These are phyloP conservation scores for Leucosporidium creatinivorum DNA, from an alignment of 768 basidiomycete genomes.

Conservation along the genomic window DNA sequence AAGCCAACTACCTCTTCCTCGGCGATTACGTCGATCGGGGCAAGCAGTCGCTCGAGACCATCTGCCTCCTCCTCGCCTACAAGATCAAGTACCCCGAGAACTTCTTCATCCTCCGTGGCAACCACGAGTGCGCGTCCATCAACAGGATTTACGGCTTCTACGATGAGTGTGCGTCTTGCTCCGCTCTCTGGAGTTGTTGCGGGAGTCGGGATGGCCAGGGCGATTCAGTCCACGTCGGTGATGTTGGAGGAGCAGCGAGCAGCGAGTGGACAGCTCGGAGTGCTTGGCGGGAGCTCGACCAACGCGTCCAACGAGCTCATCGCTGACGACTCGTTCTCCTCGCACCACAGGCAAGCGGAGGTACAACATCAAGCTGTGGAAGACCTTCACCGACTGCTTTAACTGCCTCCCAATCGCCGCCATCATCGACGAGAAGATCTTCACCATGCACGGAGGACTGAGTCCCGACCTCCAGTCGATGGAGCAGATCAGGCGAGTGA, in stretches of 20 bases:
- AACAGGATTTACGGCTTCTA: conserved; percentile 99
- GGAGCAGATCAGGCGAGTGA: conserved; percentile 98
- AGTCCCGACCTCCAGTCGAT: conserved; percentile 97
- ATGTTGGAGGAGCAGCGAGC: too few species aligned
- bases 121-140: conserved; percentile 99
- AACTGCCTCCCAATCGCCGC: conserved; percentile 98
- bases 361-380: conserved; percentile 99
- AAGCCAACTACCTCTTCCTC: conserved; percentile 99
- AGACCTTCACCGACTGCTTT: conserved; percentile 99
- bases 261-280: not conserved
- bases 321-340: not conserved
- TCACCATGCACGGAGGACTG: conserved; percentile 97
- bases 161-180: conserved; percentile 77
- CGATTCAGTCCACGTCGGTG: not conserved
- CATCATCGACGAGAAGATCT: conserved; percentile 99
- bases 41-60: conserved; percentile 98
- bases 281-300: too few species aligned
- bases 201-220: too few species aligned
- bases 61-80: conserved; percentile 96
- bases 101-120: conserved; percentile 98
- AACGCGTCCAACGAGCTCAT: conserved; percentile 3
- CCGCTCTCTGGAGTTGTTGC: not conserved
- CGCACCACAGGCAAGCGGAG: conserved; percentile 78
- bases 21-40: conserved; percentile 99
- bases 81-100: conserved; percentile 99